Base-by-base conservation (phyloP, 768 basidiomycete genomes). In the Boletus edulis region DNA sequence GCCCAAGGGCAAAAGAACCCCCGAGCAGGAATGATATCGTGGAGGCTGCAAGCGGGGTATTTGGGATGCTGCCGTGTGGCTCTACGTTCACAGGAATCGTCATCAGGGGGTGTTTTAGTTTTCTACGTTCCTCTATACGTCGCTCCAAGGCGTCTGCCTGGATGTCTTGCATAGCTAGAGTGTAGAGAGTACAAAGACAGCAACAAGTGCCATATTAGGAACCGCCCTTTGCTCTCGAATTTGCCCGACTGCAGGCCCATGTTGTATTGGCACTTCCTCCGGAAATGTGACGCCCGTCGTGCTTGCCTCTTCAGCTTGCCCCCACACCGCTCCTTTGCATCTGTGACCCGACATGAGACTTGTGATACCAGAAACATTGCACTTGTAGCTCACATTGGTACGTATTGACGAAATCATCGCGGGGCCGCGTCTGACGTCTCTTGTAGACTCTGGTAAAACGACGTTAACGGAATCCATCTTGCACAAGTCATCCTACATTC, bases 401-500 rank as follows among this genome's bases (percentile, higher is more conserved):
- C 31, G 81, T 56, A 9, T 55, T 20, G 10, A 40, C 14, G 18
- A 22, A 43, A 55, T 52, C 18, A 14, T 52, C 15, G 10, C 43
- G 22, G 9, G 5, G 31, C 32, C 24, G 34, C 35, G 46, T 50
- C 58, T 58, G 48, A 59, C 45, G 40, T 54, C 52, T 49, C 55
- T 49, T 48, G 46, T 37, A 93, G 91, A 94, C 70, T 93, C 91
- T 8, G 91, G 91, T 31, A 94, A 94, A 74, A 94, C 91, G 0
- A 94, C 91, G 4, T 69, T 94, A 24, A 93, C 91, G 1, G 91
- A 94, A 72, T 94, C 92, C 11, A 89, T 94, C 40, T 76, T 94
- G 22, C 80, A 87, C 52, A 83, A 80, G 49, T 91, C 90, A 7
- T 79, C 81, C 1, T 93, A 89, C 67, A 74, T 94, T 29, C 77